Percentiles rank a stretch among this genome's conserved stretches.
phyloP scores from a whole-genome alignment of 805 yeast genomes.

The Schwanniomyces sp. region DNA sequence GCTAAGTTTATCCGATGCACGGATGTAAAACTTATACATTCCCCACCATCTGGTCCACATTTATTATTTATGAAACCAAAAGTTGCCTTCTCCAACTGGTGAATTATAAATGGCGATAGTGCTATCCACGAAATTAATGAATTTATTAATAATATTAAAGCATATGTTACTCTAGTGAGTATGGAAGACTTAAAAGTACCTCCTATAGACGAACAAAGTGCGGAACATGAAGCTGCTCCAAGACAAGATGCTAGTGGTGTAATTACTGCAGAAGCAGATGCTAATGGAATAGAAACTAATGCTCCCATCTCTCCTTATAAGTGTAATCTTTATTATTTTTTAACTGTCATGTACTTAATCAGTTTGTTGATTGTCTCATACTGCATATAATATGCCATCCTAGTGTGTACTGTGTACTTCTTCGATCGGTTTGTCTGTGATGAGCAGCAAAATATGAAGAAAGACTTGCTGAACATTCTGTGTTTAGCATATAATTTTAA shows the following conservation, averaged over 20 bases:
- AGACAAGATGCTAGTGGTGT: constrained; percentile 60
- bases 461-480: no score
- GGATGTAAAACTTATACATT: constrained; percentile 85
- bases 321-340: no score
- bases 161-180: constrained; percentile 86
- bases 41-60: constrained; percentile 71
- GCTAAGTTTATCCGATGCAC: constrained; percentile 93
- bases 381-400: no score
- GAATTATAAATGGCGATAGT: constrained; percentile 75
- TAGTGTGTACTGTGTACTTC: no score
- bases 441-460: no score
- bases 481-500: no score
- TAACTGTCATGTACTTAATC: background rate
- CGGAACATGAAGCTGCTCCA: constrained; percentile 78
- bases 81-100: constrained; percentile 69
- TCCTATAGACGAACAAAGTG: constrained; percentile 50
- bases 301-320: constrained; percentile 53
- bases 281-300: constrained; percentile 67
- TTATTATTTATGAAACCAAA: constrained; percentile 67
- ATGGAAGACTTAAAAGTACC: constrained; percentile 72
- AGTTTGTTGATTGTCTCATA: background rate
- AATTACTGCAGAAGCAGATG: constrained; percentile 44
- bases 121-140: constrained; percentile 91
- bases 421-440: no score
- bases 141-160: constrained; percentile 71